Percentiles rank a stretch among this genome's conserved stretches.
Conservation (phyloP, 2,329 filamentous ascomycete species). For the Metarhizium rileyi region DNA sequence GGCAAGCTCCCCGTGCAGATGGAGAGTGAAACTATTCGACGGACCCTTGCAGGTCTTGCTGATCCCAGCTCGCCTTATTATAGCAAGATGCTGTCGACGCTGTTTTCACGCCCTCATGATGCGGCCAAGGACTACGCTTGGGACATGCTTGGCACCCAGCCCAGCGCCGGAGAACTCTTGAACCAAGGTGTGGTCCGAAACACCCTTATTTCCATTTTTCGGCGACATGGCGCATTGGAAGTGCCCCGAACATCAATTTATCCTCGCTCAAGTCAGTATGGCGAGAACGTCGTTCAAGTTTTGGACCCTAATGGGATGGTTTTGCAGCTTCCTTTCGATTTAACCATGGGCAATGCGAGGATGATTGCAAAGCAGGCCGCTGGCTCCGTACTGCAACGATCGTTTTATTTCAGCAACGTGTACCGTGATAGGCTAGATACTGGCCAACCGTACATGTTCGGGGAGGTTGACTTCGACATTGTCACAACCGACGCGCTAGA, state of each 20-base stretch:
- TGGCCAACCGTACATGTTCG: conserved; percentile 71
- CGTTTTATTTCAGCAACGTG: conserved; percentile 79
- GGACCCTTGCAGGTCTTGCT: conserved; percentile 69
- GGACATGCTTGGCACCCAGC: conserved; percentile 54
- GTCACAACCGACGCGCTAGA: conserved; percentile 76
- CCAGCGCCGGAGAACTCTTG: conserved; percentile 51
- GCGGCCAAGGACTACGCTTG: conserved; percentile 74
- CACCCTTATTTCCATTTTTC: conserved; percentile 67
- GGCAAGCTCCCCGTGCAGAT: conserved; percentile 84
- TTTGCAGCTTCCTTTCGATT: conserved; percentile 86
- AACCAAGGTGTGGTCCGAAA: conserved; percentile 67
- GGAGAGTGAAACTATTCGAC: conserved; percentile 82
- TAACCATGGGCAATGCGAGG: conserved; percentile 81
- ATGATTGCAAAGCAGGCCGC: conserved; percentile 62
- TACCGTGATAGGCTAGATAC: conserved; percentile 72
- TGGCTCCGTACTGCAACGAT: conserved; percentile 58
- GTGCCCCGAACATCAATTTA: conserved; percentile 65
- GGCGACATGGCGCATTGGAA: conserved; percentile 82
- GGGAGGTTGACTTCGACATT: conserved; percentile 94
- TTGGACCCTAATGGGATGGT: conserved; percentile 79
- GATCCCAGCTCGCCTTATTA: conserved; percentile 83
- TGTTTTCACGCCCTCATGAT: conserved; percentile 69
- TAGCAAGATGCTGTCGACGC: conserved; percentile 74
- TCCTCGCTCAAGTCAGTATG: conserved; percentile 71
- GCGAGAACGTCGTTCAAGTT: conserved; percentile 63